Evolutionary conservation across 352 stramenopile genomes (phyloP), one percentile per base, ranked within the genome.

Genomic region (Globisporangium sylvaticum): DNA sequence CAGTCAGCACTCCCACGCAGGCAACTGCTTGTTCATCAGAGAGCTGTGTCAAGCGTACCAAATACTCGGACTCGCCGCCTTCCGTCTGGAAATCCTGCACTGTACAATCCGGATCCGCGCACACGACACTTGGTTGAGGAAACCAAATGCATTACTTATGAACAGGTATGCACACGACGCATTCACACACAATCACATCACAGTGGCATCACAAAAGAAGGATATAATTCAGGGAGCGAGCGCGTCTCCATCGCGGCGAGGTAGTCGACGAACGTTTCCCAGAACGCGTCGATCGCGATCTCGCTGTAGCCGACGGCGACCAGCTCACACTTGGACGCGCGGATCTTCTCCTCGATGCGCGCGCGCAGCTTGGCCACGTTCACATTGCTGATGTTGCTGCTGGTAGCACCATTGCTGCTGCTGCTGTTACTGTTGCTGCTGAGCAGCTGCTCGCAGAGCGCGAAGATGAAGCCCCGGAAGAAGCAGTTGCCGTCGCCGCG

Each of bases 261-360:
- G 59, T 94, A 94, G 58, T 98, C 91, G 22, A 97, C 83, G 65
- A 98, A 89, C 27, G 89, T 96, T 58, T 98, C 95, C 77, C 94
- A 92, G 82, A 98, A 98, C 61, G 89, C 84, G 73, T 98, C 93
- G 74, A 98, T 94, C 7, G 92, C 88, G 25, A 95, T 84, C 72
- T 97, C 87, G 52, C 92, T 93, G 75, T 98, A 98, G 54, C 93
- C 93, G 37, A 96, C 74, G 1, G 81, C 75, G 42, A 96, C 62
- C 27, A 97, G 76, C 57, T 90, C 81, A 29, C 60, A 70, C 68
- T 94, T 94, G 61, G 82, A 91, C 32, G 74, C 60, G 46, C 83
- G 83, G 62, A 94, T 90, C 66, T 70, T 88, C 24, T 83, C 67
- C 60, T 88, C 81, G 18, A 94, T 75, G 37, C 72, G 74, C 6